phyloP scores from a whole-genome alignment of 2,329 filamentous ascomycete genomes.

The Alternaria dauci region DNA sequence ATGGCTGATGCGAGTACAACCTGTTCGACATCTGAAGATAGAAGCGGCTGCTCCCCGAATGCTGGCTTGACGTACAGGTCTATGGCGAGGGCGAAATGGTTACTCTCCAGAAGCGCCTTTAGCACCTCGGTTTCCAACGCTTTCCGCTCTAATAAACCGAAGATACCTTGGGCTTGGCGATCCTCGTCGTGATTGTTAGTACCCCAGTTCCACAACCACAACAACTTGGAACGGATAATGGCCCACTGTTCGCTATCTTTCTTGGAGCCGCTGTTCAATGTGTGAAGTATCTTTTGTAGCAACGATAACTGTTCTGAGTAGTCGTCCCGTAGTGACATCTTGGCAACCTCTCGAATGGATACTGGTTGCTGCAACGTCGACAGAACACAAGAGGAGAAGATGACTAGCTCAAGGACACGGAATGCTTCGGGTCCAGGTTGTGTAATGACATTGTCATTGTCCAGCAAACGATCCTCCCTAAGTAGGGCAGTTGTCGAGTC shows the following conservation, averaged over 20 bases:
- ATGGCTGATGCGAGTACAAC: constrained; percentile 71
- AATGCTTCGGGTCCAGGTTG: constrained; percentile 65
- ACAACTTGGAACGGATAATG: constrained; percentile 67
- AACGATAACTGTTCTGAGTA: constrained; percentile 70
- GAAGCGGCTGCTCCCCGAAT: constrained; percentile 59
- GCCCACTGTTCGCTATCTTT: constrained; percentile 64
- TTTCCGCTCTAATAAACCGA: constrained; percentile 66
- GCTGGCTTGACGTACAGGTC: constrained; percentile 67
- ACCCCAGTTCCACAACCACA: constrained; percentile 80
- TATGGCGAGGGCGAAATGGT: constrained; percentile 69
- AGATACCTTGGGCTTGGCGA: constrained; percentile 58
- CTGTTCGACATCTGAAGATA: constrained; percentile 62
- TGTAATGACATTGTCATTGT: constrained; percentile 70
- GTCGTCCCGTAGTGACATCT: constrained; percentile 70
- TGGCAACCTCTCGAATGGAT: constrained; percentile 57
- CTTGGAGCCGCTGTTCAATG: constrained; percentile 61
- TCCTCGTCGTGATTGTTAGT: constrained; percentile 55
- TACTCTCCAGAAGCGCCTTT: constrained; percentile 69
- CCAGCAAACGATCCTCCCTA: constrained; percentile 60
- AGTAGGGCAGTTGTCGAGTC: constrained; percentile 47
- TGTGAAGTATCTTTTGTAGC: constrained; percentile 66
- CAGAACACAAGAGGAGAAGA: constrained; percentile 59
- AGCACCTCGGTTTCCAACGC: constrained; percentile 76
- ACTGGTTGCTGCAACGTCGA: constrained; percentile 52
- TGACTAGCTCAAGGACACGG: constrained; percentile 68